Conservation (phyloP, 2,329 filamentous ascomycete genomes). For the Shiraia sp. region DNA sequence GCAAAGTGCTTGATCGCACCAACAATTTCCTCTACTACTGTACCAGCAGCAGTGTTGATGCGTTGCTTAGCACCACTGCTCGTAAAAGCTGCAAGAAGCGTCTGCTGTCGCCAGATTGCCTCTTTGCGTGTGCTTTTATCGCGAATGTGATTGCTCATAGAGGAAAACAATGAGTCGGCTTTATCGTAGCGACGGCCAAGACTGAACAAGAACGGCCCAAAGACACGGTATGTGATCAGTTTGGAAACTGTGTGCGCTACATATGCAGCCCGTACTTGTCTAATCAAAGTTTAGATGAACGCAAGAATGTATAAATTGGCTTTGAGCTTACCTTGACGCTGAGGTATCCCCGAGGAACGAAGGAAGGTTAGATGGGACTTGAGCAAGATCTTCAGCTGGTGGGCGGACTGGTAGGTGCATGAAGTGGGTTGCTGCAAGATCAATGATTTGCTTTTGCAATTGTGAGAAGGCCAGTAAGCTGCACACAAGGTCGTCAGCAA, state of each 20-base stretch:
- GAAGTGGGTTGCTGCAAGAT: conserved; percentile 58
- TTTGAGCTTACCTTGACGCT: conserved; percentile 47
- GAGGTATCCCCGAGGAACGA: conserved; percentile 58
- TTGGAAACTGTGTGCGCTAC: conserved; percentile 60
- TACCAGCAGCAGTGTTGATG: conserved; percentile 59
- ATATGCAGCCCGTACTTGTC: conserved; percentile 58
- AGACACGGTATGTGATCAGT: conserved; percentile 60
- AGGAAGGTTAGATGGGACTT: conserved; percentile 57
- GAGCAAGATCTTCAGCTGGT: conserved; percentile 54
- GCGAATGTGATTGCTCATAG: conserved; percentile 60
- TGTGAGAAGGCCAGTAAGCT: conserved; percentile 58
- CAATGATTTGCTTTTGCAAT: conserved; percentile 56
- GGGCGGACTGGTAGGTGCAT: conserved; percentile 56
- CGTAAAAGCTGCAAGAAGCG: conserved; percentile 61
- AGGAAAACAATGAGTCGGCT: conserved; percentile 59
- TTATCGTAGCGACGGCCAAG: conserved; percentile 59
- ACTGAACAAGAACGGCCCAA: conserved; percentile 62
- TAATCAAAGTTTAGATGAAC: conserved; percentile 12
- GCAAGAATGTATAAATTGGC: background rate
- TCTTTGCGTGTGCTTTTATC: conserved; percentile 61
- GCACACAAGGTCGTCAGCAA: conserved; percentile 8
- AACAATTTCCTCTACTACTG: conserved; percentile 61
- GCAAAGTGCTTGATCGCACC: conserved; percentile 59
- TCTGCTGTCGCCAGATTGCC: conserved; percentile 62
- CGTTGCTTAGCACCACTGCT: conserved; percentile 60